phyloP scores from a whole-genome alignment of 306 rosid species.

The Gastrolobium villosum region DNA sequence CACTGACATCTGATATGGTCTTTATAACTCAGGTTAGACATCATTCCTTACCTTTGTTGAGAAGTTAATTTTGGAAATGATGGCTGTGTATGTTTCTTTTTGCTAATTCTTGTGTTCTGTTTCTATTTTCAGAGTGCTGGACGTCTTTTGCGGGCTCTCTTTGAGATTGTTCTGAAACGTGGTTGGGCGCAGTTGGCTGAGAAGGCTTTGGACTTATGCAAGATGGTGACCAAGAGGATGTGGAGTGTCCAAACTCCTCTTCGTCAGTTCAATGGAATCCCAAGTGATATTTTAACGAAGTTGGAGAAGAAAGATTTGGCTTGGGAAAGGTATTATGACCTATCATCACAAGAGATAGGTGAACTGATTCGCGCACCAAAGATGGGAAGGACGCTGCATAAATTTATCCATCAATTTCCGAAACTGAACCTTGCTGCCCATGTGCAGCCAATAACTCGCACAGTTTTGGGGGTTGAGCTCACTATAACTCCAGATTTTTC shows the following conservation, averaged over 20 bases:
- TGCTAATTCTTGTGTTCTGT: constrained; percentile 37
- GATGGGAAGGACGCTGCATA: constrained; percentile 91
- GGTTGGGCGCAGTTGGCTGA: constrained; percentile 98
- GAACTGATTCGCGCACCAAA: constrained; percentile 85
- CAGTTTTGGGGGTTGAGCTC: constrained; percentile 93
- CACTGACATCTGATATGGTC: constrained; percentile 95
- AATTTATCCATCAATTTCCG: constrained; percentile 89
- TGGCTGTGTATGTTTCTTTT: neutral
- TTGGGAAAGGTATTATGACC: constrained; percentile 97
- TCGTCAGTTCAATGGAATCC: constrained; percentile 86
- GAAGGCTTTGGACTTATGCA: constrained; percentile 90
- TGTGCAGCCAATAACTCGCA: constrained; percentile 96
- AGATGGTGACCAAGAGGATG: constrained; percentile 92
- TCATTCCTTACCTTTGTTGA: neutral
- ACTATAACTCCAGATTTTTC: constrained; percentile 89
- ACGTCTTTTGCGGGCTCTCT: constrained; percentile 96
- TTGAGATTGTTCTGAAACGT: constrained; percentile 89
- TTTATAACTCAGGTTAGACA: constrained; percentile 90
- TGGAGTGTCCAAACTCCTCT: constrained; percentile 98
- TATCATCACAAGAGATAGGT: constrained; percentile 93
- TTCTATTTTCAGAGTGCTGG: constrained; percentile 85
- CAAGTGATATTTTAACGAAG: constrained; percentile 73
- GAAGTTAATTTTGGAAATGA: neutral
- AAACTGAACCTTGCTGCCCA: constrained; percentile 93
- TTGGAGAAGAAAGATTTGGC: constrained; percentile 95